A percentile compares a stretch with the other conserved stretches of the same genome.
phyloP scores from a whole-genome alignment of 2,329 filamentous ascomycete genomes.

The Beauveria brongniartii region DNA sequence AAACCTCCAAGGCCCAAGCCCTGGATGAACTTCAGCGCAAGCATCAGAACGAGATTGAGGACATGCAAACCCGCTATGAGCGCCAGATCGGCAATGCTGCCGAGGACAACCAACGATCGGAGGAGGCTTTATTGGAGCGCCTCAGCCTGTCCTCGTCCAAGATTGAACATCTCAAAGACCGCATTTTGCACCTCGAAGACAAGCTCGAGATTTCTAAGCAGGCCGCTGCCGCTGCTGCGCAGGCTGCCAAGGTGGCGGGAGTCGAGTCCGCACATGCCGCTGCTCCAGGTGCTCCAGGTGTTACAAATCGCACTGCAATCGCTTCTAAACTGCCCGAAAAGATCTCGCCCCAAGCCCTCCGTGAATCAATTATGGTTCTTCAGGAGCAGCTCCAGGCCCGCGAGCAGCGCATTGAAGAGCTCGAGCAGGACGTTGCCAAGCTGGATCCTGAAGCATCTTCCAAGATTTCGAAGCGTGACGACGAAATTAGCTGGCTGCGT shows the following conservation, averaged over 20 bases:
- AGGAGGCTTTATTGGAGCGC: slow-evolving; percentile 72
- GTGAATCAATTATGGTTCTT: slow-evolving; percentile 91
- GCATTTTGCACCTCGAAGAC: slow-evolving; percentile 76
- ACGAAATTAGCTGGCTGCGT: slow-evolving; percentile 90
- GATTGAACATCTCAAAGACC: slow-evolving; percentile 77
- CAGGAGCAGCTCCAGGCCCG: slow-evolving; percentile 96
- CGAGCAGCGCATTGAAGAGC: slow-evolving; percentile 79
- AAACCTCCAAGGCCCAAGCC: slow-evolving; percentile 55
- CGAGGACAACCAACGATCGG: slow-evolving; percentile 75
- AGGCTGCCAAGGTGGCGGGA: slow-evolving; percentile 58
- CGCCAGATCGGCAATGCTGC: slow-evolving; percentile 62
- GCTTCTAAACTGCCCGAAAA: slow-evolving; percentile 60
- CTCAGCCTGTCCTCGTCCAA: slow-evolving; percentile 78
- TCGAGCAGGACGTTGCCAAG: slow-evolving; percentile 63
- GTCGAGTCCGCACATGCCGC: slow-evolving; percentile 27
- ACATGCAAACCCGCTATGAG: slow-evolving; percentile 67
- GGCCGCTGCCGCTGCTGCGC: slow-evolving; percentile 73
- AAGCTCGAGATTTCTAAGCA: slow-evolving; percentile 85
- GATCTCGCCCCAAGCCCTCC: slow-evolving; percentile 87
- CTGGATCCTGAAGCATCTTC: slow-evolving; percentile 68
- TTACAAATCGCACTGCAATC: slow-evolving; percentile 34
- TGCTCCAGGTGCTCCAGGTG: slow-evolving; percentile 26
- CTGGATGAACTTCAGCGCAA: slow-evolving; percentile 45
- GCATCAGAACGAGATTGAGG: slow-evolving; percentile 63
- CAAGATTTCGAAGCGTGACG: slow-evolving; percentile 85